Conservation (phyloP, 208 protist species). For the Crithidia mellificae region DNA sequence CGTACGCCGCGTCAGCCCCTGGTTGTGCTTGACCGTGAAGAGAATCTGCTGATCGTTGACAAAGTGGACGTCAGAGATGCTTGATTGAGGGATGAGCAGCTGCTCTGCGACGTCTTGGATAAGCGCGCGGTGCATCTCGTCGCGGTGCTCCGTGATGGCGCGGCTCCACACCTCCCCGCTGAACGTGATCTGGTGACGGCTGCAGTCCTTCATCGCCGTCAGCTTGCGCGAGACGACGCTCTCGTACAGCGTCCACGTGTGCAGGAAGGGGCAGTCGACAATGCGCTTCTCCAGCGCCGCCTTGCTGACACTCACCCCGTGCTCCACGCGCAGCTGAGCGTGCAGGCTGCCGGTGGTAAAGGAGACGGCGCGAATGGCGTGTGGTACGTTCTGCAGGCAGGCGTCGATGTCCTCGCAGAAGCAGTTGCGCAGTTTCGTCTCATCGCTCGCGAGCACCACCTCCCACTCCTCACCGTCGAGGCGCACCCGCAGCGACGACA, state of each 20-base stretch:
- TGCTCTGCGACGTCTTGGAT: conserved; percentile 26
- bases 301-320: conserved; percentile 1
- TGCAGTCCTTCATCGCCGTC: neutral
- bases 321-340: conserved; percentile 29
- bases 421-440: conserved; percentile 35
- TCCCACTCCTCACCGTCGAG: conserved; percentile 32
- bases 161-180: conserved; percentile 27
- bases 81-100: conserved; percentile 7
- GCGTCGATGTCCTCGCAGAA: conserved; percentile 44
- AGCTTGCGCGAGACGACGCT: neutral
- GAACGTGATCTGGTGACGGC: conserved; percentile 31
- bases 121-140: conserved; percentile 17
- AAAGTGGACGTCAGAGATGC: conserved; percentile 24
- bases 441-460: conserved; percentile 18
- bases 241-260: conserved; percentile 18
- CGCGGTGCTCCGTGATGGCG: neutral
- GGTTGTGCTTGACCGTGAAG: conserved; percentile 42
- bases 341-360: conserved; percentile 26
- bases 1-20: conserved; percentile 8
- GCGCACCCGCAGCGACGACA: conserved; percentile 10
- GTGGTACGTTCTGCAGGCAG: conserved; percentile 5
- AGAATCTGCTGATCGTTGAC: conserved; percentile 10
- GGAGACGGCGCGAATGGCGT: conserved; percentile 16
- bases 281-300: conserved; percentile 21
- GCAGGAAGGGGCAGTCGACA: conserved; percentile 18